Percentiles rank a stretch among this genome's conserved stretches.
phyloP scores from a whole-genome alignment of 768 basidiomycete genomes.

The Lactarius hatsudake region DNA sequence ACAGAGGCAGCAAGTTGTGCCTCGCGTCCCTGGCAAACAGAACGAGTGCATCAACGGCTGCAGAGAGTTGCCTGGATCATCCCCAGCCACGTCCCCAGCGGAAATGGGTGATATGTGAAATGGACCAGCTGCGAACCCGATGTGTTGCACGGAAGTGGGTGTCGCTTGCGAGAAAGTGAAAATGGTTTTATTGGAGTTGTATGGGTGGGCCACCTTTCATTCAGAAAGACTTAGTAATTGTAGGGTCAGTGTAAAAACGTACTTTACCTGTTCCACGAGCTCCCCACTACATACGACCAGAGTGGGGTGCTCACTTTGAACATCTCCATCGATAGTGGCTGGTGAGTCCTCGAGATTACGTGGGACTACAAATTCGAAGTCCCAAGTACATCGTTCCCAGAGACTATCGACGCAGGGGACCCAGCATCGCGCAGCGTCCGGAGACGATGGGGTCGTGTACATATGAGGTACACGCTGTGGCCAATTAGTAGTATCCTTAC shows the following conservation, averaged over 20 bases:
- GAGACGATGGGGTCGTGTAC: conserved; percentile 82
- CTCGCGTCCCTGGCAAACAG: conserved; percentile 88
- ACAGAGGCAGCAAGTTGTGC: conserved; percentile 65
- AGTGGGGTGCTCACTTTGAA: conserved; percentile 64
- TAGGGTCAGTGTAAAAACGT: conserved; percentile 4
- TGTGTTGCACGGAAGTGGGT: conserved; percentile 92
- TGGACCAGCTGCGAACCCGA: conserved; percentile 93
- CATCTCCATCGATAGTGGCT: conserved; percentile 45
- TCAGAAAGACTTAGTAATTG: conserved; percentile 20
- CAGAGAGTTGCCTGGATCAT: conserved; percentile 55
- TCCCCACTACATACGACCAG: conserved; percentile 94
- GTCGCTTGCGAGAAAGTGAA: conserved; percentile 87
- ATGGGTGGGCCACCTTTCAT: conserved; percentile 83
- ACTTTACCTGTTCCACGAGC: conserved; percentile 79
- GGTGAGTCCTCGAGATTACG: conserved; percentile 68
- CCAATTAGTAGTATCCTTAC: conserved; percentile 5
- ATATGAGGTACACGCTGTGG: conserved; percentile 86
- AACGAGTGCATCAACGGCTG: conserved; percentile 87
- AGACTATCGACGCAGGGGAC: conserved; percentile 94
- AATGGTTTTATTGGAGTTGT: conserved; percentile 90
- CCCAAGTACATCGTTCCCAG: conserved; percentile 98
- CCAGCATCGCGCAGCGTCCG: conserved; percentile 95
- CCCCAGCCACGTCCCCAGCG: conserved; percentile 56
- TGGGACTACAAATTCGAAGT: conserved; percentile 94
- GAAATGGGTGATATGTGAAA: conserved; percentile 78